phyloP scores from a whole-genome alignment of 192 early-diverging fungal species.

The Backusella macrospora region DNA sequence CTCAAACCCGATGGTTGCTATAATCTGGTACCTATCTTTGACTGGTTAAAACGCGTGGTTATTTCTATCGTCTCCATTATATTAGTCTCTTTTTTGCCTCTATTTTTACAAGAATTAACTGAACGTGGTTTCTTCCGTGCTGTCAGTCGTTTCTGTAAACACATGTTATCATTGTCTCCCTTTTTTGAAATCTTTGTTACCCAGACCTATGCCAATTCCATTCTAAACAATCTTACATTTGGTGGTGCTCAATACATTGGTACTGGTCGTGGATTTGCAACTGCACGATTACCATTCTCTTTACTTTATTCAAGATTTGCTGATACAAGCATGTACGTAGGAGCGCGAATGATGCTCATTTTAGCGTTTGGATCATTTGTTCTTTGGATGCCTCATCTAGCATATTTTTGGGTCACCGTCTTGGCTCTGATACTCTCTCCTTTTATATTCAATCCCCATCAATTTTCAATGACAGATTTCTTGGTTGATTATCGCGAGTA shows the following conservation, averaged over 20 bases:
- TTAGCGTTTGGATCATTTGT: constrained; percentile 63
- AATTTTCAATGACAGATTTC: constrained; percentile 79
- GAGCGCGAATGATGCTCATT: constrained; percentile 65
- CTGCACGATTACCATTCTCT: constrained; percentile 77
- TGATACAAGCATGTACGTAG: constrained; percentile 76
- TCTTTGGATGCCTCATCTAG: constrained; percentile 69
- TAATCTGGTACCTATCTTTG: constrained; percentile 68
- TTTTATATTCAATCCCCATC: constrained; percentile 89
- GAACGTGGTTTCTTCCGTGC: constrained; percentile 80
- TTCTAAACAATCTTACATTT: constrained; percentile 80
- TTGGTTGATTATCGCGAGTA: constrained; percentile 80
- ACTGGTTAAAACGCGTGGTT: constrained; percentile 82
- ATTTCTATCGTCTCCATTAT: constrained; percentile 81
- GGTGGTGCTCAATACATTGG: constrained; percentile 84
- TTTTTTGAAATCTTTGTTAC: constrained; percentile 87
- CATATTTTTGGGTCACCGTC: constrained; percentile 84
- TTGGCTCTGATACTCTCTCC: constrained; percentile 77
- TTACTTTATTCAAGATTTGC: constrained; percentile 79
- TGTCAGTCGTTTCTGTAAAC: constrained; percentile 77
- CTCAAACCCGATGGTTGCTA: constrained; percentile 62
- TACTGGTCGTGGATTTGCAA: constrained; percentile 86
- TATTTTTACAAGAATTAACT: constrained; percentile 83
- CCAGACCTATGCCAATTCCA: constrained; percentile 79
- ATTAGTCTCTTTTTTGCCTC: constrained; percentile 79
- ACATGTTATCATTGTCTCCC: constrained; percentile 81